Evolutionary conservation across 2,329 filamentous ascomycete genomes (phyloP).

Genomic region (Teratosphaeria viscida): DNA sequence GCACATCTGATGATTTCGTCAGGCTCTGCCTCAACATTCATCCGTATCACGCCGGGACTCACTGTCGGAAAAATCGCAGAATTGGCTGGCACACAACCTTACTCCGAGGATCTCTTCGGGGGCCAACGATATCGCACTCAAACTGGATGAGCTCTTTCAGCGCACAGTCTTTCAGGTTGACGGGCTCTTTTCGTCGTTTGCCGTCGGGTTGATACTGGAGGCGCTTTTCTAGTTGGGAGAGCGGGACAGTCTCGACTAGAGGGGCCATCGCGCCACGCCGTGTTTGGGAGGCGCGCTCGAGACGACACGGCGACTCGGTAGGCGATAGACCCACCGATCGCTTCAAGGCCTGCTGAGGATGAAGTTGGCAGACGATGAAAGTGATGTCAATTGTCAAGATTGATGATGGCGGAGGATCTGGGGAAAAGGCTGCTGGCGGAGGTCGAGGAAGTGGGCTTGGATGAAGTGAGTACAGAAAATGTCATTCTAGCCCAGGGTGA

Average conservation of each 20-base stretch:
- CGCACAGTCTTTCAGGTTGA: constrained; percentile 44
- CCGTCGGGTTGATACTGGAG: constrained; percentile 43
- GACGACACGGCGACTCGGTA: background rate
- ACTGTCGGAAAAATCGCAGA: constrained; percentile 49
- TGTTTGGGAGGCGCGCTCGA: background rate
- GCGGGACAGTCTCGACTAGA: constrained; percentile 42
- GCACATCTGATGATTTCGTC: constrained; percentile 33
- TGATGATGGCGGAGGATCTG: constrained; percentile 33
- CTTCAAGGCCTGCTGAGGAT: background rate
- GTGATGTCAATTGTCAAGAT: background rate
- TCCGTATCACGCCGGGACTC: constrained; percentile 6
- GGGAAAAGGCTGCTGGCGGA: constrained; percentile 45
- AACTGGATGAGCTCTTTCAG: constrained; percentile 53
- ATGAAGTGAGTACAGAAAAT: constrained; percentile 34
- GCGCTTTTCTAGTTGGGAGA: constrained; percentile 40
- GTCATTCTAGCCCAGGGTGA: background rate
- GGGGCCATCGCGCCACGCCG: constrained; percentile 40
- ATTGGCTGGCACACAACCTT: constrained; percentile 46
- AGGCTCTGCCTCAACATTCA: background rate
- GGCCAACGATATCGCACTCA: constrained; percentile 45
- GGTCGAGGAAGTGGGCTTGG: constrained; percentile 39
- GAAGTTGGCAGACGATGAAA: background rate
- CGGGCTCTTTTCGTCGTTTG: constrained; percentile 42
- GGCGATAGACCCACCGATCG: background rate
- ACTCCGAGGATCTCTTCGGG: constrained; percentile 30